Evolutionary conservation across 2,329 filamentous ascomycete species (phyloP), one percentile per base, ranked within the genome.

Genomic region (Pyrenochaeta sp.): DNA sequence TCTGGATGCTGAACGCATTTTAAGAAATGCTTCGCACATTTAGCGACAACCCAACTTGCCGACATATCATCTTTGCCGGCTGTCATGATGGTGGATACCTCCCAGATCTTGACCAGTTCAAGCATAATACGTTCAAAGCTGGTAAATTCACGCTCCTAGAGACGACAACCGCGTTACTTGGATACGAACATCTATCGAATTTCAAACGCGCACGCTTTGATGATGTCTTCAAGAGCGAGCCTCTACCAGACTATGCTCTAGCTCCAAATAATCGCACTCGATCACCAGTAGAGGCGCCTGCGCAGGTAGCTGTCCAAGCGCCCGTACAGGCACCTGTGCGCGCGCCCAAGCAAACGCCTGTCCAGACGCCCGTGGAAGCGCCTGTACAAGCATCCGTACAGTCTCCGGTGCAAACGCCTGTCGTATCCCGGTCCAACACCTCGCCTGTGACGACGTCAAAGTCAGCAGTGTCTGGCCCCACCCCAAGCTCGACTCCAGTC

Each of bases 1-100:
- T 18, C 19, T 8, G 9, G n/a, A 15, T 38, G n/a, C 48, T 63
- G 13, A 64, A 13, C 9, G 7, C 2, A 6, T 9, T 2, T 19
- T 13, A 53, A 65, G 75, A 77, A 65, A 76, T 72, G 53, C 67
- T 78, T 36, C 69, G 74, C 30, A 68, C 76, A 2, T 77, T 75
- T 60, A 63, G 75, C 48, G 67, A 71, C 26, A 77, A 76, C 43
- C n/a, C n/a, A n/a, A n/a, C n/a, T n/a, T n/a, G n/a, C n/a, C n/a
- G n/a, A n/a, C n/a, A n/a, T n/a, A n/a, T n/a, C n/a, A n/a, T n/a
- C n/a, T n/a, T n/a, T n/a, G n/a, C n/a, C n/a, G n/a, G n/a, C n/a
- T n/a, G n/a, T n/a, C n/a, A n/a, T n/a, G n/a, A n/a, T n/a, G n/a
- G n/a, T n/a, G n/a, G n/a, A n/a, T n/a, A n/a, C n/a, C n/a, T n/a